Evolutionary conservation across 805 yeast species (phyloP), one percentile per base, ranked within the genome.

Genomic region (Sugiyamaella chiloensis): DNA sequence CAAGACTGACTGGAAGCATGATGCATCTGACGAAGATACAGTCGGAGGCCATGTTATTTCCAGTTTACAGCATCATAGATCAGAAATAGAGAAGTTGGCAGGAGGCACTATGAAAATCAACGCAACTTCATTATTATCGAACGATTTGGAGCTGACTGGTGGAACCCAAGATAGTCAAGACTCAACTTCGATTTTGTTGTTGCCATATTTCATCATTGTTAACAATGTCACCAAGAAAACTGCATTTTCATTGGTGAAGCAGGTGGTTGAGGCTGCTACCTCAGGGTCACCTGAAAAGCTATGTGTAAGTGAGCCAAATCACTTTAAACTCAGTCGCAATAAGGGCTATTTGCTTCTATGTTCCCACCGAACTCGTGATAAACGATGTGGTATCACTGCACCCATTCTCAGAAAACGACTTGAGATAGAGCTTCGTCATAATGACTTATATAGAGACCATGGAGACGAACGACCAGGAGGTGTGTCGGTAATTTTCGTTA

Each of bases 321-420:
- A 21, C 16, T 70, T 66, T 47, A 63, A 64, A 36, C 64, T 84
- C 1, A 78, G 75, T 20, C 14, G 32, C 1, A 61, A 58, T 24
- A 43, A 50, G 24, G 68, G 63, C 7, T 58, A 50, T 57, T 72
- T 91, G 1, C 75, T 93, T 42, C 65, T 93, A 44, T 91, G 99
- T 60, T 90, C 97, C 0, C 99, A 91, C 66, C 73, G 75, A 42
- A 87, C 95, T 8, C 81, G 98, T 64, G 99, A 91, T 63, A 90
- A 88, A 64, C 73, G 91, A 52, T 91, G 99, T 67, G 97, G 96
- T 42, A 72, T 88, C 40, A 87, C 97, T 1, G 98, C 98, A 0
- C 97, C 97, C 11, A 76, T 87, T 30, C 76, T 91, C 82, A 84
- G 81, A 61, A 82, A 79, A 55, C 88, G 85, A 52, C 78, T 91